Evolutionary conservation across 495 filamentous ascomycete genomes (phyloP), one percentile per base, ranked within the genome.

Genomic region (Apiosordaria backusii): DNA sequence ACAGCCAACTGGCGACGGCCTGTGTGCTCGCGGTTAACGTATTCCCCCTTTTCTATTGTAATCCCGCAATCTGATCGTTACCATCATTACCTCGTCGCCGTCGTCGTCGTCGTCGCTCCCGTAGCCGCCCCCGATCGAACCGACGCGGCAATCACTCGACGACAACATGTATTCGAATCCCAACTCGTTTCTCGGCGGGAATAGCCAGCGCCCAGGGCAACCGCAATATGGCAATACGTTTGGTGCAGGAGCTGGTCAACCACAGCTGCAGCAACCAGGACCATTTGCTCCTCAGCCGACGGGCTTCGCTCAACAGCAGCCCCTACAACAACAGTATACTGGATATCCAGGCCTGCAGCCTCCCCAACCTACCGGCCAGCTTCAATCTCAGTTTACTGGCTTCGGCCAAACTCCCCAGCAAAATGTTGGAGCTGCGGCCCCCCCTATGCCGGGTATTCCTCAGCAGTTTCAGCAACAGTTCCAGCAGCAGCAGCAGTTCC

Each of bases 91-190:
- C 64, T 40, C 26, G 7, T 50, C 59, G 29, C 55, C 65, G 60
- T 53, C 29, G 29, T 35, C 35, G 35, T 45, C 13, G 10, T 15
- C 35, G 10, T 15, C 35, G 35, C 63, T 67, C 65, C 62, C 62
- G 15, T 25, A 45, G 35, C 35, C 35, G 35, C 9, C 24, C 57
- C 50, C 55, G 25, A 7, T 64, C 50, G 21, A 57, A 50, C 19
- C 19, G 24, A 19, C 27, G 58, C 59, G 67, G 50, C 58, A 26
- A 67, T 58, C 25, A 27, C 57, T 40, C 65, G 50, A 26, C 64
- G 26, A 26, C 59, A 67, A 76, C 80, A 97, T 97, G 93, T 97
- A 88, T 81, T 93, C 92, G 53, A 90, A 89, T 74, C 91, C 92
- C 65, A 93, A 88, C 82, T 88, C 91, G 60, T 96, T 88, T 75